Base-by-base conservation (phyloP, 768 basidiomycete genomes). In the Astraeus odoratus region DNA sequence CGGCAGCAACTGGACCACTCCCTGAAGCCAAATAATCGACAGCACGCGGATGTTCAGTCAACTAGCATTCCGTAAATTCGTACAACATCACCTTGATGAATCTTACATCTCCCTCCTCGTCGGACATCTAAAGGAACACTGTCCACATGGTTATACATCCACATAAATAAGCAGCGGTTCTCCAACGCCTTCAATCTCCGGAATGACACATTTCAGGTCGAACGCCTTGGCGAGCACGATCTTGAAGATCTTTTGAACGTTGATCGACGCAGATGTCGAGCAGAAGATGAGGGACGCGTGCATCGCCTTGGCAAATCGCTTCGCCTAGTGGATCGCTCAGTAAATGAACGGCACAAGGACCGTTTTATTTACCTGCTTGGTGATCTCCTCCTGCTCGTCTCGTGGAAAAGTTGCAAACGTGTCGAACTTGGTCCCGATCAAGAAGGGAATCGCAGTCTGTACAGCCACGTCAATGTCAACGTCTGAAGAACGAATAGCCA, bases 201-300 rank as follows among this genome's bases (percentile, higher is more conserved):
- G 93, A 55, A 97, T 94, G 55, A 94, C 91, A 61, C 94, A 97
- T 78, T 98, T 98, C 54, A 98, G 78, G 69, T 98, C 96, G 58
- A 98, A 98, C 25, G 94, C 93, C 61, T 98, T 95, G 39, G 91
- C 88, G 40, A 95, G 77, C 36, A 95, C 91, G 65, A 96, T 96
- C 74, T 96, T 94, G 80, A 95, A 95, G 54, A 95, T 95, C 75
- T 99, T 99, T 74, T 99, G 96, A 44, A 99, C 95, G 67, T 99
- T 99, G 73, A 98, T 96, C 50, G 94, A 94, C 52, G 95, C 94
- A 39, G 91, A 90, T 39, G 96, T 99, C 41, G 95, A 97, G 70
- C 95, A 99, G 69, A 98, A 99, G 65, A 99, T 96, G 49, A 99
- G 70, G n/a, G 94, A 95, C 15, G 96, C 94, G 64, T 98, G 94